Evolutionary conservation across 805 yeast species (phyloP), one percentile per base, ranked within the genome.

Genomic region (Candida hungchunana): DNA sequence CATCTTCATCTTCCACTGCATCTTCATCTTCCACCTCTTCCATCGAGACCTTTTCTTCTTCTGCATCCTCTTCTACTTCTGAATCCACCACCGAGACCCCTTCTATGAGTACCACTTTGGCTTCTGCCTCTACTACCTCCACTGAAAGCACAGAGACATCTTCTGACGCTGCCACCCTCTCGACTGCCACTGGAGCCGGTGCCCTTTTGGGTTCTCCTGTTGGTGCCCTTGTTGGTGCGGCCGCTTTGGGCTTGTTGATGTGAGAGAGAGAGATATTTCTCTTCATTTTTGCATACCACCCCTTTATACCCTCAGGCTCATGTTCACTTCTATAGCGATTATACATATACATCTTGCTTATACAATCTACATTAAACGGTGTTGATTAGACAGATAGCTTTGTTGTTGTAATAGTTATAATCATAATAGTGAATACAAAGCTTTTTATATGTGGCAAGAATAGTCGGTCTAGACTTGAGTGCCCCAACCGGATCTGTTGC

Each of bases 221-320:
- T 17, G 60, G 60, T 40, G 71, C 70, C 36, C 53, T 67, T 20
- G 57, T 62, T 25, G 73, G 64, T 50, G 67, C 62, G 43, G 66
- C 46, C 39, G 53, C 47, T 18, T n/a, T 51, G 24, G 56, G 54
- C 18, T 39, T 53, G 19, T 34, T 53, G 32, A 39, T 48, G 31
- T 49, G 40, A 32, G 26, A 13, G 14, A 8, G 11, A 6, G 5
- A 4, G 21, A 14, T 11, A 20, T 19, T 12, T 8, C 15, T 11
- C 8, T 8, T 8, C 8, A 11, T 8, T 4, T 33, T 13, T 19
- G 24, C 26, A 30, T 30, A 20, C 23, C 23, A 20, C 23, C 8
- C 10, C 23, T 8, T 8, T 20, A 20, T 20, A 20, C 23, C 23
- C 23, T 20, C 23, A 20, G 10, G 11, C 11, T 8, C 23, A 8